Evolutionary conservation across 306 rosid genomes (phyloP).

Genomic region (Sindora glabra): DNA sequence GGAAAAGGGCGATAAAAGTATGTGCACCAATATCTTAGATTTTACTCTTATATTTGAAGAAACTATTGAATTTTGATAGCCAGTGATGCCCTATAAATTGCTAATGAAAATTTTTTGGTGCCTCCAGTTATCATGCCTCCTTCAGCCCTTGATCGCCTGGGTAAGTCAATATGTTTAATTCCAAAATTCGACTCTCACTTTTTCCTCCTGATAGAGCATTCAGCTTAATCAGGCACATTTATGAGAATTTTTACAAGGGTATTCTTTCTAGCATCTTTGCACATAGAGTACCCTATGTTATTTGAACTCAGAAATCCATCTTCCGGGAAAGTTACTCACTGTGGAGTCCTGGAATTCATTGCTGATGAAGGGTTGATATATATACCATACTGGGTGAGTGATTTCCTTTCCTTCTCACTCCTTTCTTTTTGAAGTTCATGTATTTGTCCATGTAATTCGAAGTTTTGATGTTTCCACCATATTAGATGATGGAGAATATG

Average conservation of each 20-base stretch:
- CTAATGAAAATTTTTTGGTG: not conserved
- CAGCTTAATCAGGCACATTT: not conserved
- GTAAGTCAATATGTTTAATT: constrained; percentile 25
- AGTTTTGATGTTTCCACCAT: no score
- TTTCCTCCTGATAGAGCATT: not conserved
- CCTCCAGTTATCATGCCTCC: constrained; percentile 68
- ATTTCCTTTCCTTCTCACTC: no score
- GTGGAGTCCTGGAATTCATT: constrained; percentile 61
- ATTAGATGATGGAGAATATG: constrained; percentile 74
- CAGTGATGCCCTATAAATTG: not conserved
- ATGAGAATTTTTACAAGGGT: not conserved
- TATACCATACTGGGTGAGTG: constrained; percentile 62
- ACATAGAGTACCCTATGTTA: constrained; percentile 63
- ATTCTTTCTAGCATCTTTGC: constrained; percentile 40
- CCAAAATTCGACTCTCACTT: not conserved
- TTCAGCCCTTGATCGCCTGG: constrained; percentile 67
- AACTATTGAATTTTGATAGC: not conserved
- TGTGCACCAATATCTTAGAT: constrained; percentile 4
- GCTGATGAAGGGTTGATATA: constrained; percentile 68
- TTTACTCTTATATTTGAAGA: not conserved
- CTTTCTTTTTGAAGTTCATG: not conserved
- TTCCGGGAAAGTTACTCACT: constrained; percentile 43
- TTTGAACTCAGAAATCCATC: constrained; percentile 43
- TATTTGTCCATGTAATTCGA: not conserved
- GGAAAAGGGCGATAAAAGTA: constrained; percentile 67